Percentiles rank a stretch among this genome's conserved stretches.
These are phyloP conservation scores for Venturia aucupariae DNA, from an alignment of 2,329 filamentous ascomycete genomes.

Conservation along the genomic window DNA sequence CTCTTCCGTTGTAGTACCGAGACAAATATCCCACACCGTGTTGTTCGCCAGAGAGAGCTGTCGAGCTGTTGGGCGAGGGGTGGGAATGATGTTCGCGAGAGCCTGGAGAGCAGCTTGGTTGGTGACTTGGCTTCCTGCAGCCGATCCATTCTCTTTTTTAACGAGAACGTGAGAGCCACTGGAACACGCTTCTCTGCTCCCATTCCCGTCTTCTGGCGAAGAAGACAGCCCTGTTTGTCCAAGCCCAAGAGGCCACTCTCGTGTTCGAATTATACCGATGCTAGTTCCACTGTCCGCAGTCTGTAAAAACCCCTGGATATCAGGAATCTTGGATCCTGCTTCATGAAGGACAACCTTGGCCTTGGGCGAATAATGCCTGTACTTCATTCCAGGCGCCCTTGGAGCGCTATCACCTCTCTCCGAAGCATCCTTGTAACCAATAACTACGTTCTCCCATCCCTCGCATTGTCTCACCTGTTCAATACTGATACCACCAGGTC, in stretches of 20 bases:
- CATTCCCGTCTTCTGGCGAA: background rate
- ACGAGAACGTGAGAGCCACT: background rate
- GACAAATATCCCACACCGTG: slow-evolving; percentile 54
- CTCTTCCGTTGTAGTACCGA: slow-evolving; percentile 60
- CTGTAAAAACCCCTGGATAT: background rate
- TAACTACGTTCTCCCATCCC: slow-evolving; percentile 72
- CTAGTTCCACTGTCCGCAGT: background rate
- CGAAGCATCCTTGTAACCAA: slow-evolving; percentile 69
- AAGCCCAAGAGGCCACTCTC: slow-evolving; percentile 8
- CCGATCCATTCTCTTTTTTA: background rate
- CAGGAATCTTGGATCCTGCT: slow-evolving; percentile 17
- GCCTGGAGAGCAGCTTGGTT: background rate
- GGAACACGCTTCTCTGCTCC: background rate
- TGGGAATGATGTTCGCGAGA: slow-evolving; percentile 1
- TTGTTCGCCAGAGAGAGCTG: background rate
- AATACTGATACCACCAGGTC: slow-evolving; percentile 80
- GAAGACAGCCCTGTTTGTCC: background rate
- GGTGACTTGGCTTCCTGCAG: background rate
- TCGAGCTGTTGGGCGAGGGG: slow-evolving; percentile 10
- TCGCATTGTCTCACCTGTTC: slow-evolving; percentile 63
- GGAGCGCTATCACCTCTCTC: slow-evolving; percentile 45
- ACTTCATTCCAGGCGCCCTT: slow-evolving; percentile 95
- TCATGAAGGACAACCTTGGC: slow-evolving; percentile 81
- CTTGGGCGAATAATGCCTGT: slow-evolving; percentile 91
- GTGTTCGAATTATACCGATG: slow-evolving; percentile 10